phyloP scores from a whole-genome alignment of 495 filamentous ascomycete species.

The Lophium mytilinum region DNA sequence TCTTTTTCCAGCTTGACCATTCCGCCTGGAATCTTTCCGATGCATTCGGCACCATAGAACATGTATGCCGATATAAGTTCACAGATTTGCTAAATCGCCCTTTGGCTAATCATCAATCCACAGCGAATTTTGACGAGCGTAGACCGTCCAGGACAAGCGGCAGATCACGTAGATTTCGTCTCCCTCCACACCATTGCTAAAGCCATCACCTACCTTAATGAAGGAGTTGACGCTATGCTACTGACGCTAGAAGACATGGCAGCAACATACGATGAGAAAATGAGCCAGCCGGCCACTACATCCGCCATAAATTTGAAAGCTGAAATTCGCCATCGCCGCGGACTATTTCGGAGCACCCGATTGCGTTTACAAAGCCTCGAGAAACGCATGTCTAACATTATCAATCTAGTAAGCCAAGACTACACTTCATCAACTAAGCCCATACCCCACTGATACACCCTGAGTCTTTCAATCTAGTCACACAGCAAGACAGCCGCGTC shows the following conservation, averaged over 20 bases:
- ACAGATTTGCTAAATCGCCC: too few species aligned
- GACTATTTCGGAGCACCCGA: conserved; percentile 1
- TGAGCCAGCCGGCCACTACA: too few species aligned
- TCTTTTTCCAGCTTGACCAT: conserved; percentile 13
- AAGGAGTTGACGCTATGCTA: conserved; percentile 8
- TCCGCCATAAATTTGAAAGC: too few species aligned
- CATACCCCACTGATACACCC: neutral
- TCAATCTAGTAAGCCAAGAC: conserved; percentile 4
- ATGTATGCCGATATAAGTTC: neutral
- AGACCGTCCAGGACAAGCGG: neutral
- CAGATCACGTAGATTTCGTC: conserved; percentile 12
- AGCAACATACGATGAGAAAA: too few species aligned
- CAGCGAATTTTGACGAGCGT: conserved; percentile 2
- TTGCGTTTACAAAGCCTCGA: conserved; percentile 14
- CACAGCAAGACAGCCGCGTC: conserved; percentile 14
- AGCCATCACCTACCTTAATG: conserved; percentile 6
- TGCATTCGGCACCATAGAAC: conserved; percentile 4
- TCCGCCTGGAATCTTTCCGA: neutral
- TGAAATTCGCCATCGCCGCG: neutral
- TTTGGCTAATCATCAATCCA: too few species aligned
- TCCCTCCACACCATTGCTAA: conserved; percentile 18
- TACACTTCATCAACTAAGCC: neutral
- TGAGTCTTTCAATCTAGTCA: conserved; percentile 18
- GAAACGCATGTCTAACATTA: conserved; percentile 17
- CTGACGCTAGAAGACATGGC: neutral